phyloP scores from a whole-genome alignment of 805 yeast genomes.

The Torulaspora maleeae region DNA sequence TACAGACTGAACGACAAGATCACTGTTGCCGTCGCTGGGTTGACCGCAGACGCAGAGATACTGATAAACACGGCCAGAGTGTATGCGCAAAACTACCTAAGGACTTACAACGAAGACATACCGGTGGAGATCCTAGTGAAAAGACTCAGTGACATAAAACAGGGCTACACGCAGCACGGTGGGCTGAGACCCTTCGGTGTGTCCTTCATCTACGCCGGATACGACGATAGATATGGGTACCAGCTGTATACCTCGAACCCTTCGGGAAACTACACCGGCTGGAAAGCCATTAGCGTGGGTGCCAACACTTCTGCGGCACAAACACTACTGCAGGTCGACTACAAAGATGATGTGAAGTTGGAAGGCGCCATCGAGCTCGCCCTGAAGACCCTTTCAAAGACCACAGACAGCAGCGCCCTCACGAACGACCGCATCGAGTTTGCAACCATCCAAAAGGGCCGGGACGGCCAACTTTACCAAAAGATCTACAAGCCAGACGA shows the following conservation, averaged over 20 bases:
- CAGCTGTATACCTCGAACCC: constrained; percentile 95
- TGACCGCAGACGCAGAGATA: constrained; percentile 94
- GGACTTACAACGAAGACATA: constrained; percentile 83
- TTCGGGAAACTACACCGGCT: constrained; percentile 94
- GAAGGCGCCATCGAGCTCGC: constrained; percentile 83
- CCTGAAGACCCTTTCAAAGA: constrained; percentile 84
- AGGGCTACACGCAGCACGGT: constrained; percentile 98
- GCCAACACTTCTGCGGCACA: constrained; percentile 96
- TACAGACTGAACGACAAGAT: constrained; percentile 77
- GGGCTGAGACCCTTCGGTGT: constrained; percentile 99
- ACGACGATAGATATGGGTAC: constrained; percentile 82
- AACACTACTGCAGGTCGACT: constrained; percentile 91
- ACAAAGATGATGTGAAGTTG: constrained; percentile 70
- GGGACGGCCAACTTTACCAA: constrained; percentile 51
- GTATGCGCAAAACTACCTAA: constrained; percentile 76
- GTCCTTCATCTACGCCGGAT: constrained; percentile 92
- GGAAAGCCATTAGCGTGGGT: constrained; percentile 97
- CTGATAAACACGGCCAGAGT: constrained; percentile 83
- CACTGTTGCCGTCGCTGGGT: constrained; percentile 95
- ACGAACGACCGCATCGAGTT: constrained; percentile 90
- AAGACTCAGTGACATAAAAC: constrained; percentile 86
- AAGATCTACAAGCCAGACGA: constrained; percentile 78
- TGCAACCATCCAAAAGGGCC: constrained; percentile 61
- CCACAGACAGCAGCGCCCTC: constrained; percentile 83
- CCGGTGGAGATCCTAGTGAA: constrained; percentile 92